Conservation (phyloP, 345 rosid genomes). For the Triadica sebifera region DNA sequence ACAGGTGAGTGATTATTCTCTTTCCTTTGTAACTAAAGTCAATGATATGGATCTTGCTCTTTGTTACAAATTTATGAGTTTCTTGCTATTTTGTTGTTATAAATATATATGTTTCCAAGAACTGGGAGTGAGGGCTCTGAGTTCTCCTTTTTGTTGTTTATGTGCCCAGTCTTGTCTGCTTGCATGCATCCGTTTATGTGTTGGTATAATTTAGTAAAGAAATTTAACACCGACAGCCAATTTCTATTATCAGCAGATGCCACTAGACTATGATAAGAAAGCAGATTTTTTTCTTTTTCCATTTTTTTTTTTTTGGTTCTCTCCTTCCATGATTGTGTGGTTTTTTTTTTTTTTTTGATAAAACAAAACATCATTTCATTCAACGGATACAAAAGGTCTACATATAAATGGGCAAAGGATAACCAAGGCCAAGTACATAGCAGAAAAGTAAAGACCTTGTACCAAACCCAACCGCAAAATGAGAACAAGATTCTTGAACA, state of each 20-base stretch:
- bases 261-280: neutral
- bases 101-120: too few relatives aligned
- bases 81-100: too few relatives aligned
- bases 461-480: too few relatives aligned
- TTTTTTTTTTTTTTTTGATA: neutral
- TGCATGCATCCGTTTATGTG: neutral
- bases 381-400: too few relatives aligned
- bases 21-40: neutral
- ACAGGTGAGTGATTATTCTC: slow-evolving; percentile 49
- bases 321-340: neutral
- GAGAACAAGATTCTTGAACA: too few relatives aligned
- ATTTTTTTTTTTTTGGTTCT: neutral
- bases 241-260: neutral
- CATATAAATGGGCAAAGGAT: too few relatives aligned
- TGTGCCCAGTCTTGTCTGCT: neutral
- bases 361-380: too few relatives aligned
- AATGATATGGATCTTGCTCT: neutral
- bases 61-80: neutral
- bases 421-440: too few relatives aligned
- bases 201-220: neutral
- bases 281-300: neutral
- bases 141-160: neutral
- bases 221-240: neutral
- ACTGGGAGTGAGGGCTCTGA: neutral
- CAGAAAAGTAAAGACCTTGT: too few relatives aligned